These are phyloP conservation scores for Venturia asperata DNA, from an alignment of 2,329 filamentous ascomycete species.

Conservation along the genomic window DNA sequence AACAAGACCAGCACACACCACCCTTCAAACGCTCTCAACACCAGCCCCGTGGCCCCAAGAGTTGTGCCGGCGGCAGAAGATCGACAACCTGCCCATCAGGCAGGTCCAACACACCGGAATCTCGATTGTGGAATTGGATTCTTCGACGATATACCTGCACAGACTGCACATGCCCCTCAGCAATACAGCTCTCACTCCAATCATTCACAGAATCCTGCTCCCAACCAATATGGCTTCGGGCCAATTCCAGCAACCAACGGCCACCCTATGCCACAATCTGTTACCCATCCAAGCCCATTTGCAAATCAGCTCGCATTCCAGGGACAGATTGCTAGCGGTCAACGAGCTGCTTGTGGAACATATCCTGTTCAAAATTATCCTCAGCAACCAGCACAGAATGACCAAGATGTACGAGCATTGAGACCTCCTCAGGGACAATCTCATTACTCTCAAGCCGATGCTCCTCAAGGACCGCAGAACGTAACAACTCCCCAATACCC, in stretches of 20 bases:
- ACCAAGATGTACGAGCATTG: neutral
- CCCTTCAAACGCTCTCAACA: neutral
- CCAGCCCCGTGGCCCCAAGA: neutral
- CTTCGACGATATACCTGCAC: neutral
- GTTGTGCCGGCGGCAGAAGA: neutral
- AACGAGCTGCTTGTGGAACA: neutral
- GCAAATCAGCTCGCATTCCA: neutral
- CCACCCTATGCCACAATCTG: neutral
- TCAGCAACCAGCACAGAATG: neutral
- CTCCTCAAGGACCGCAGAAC: neutral
- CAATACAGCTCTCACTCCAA: neutral
- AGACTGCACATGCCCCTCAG: neutral
- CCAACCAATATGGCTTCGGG: slow-evolving; percentile 2
- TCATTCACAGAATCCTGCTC: neutral
- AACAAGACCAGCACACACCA: neutral
- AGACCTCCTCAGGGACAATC: neutral
- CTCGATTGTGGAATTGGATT: neutral
- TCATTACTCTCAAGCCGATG: neutral
- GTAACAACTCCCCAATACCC: neutral
- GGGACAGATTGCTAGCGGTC: neutral
- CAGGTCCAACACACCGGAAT: neutral
- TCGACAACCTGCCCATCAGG: neutral
- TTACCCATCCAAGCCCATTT: neutral
- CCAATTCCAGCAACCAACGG: neutral
- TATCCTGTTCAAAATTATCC: neutral